Base-by-base conservation (phyloP, 495 filamentous ascomycete genomes). In the Xylaria longipes region DNA sequence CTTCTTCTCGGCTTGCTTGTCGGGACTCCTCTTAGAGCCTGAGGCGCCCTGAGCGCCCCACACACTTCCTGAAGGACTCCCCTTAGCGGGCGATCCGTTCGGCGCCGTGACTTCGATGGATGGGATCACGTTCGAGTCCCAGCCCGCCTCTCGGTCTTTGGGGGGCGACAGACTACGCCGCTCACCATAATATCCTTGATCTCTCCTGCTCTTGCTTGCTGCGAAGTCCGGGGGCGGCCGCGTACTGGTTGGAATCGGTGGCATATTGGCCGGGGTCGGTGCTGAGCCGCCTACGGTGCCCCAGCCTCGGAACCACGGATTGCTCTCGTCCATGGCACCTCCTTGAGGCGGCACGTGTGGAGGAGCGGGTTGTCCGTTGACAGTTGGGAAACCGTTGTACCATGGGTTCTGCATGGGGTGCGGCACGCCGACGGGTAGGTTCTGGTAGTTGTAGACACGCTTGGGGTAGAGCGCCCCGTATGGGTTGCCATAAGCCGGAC, bases 401-500 rank as follows among this genome's bases (percentile, higher is more conserved):
- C 73, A 77, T 8, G 72, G 72, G 45, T 76, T 76, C 9, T 79
- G 69, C 22, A 31, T 39, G 22, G 78, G 76, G 57, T 79, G 73
- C n/a, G 76, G 71, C 17, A 63, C 72, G 52, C 77, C 78, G 4
- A 68, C 33, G 2, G 73, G 75, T 20, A 60, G 56, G 35, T 68
- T 46, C 52, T 67, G 70, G 22, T 75, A 67, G 35, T 57, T 15
- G 14, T 73, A 65, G 35, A 43, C 12, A 20, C 65, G 65, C 17
- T 50, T 58, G 17, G 78, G 76, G 76, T 82, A 76, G 58, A 80
- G 62, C 8, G 64, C 67, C 2, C 77, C 78, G 17, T 75, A 75
- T 29, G 81, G 80, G 72, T 84, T 85, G 57, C 85, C 86, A 68
- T 84, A 87, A 31, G 76, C 65, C 0, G 81, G 81, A 0, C 85